A percentile compares a stretch with the other conserved stretches of the same genome.
These are phyloP conservation scores for Tetracladium marchalianum DNA, from an alignment of 495 filamentous ascomycete species.

Conservation along the genomic window DNA sequence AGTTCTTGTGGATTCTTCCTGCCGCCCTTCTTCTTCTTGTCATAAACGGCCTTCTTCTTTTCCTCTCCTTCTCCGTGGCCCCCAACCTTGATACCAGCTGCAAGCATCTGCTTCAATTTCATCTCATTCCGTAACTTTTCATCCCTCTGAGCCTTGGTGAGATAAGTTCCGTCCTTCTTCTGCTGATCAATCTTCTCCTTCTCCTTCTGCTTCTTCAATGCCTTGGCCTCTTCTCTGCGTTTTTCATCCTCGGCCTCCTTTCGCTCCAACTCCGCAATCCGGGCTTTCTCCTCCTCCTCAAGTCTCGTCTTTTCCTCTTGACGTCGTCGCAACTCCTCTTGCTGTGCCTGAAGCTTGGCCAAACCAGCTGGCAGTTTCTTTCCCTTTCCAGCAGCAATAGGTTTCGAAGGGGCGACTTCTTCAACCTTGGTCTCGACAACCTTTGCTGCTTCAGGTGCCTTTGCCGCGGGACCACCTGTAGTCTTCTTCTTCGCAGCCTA, in stretches of 20 bases:
- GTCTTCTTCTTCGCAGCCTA: conserved; percentile 65
- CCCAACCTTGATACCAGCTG: conserved; percentile 72
- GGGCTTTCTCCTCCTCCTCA: conserved; percentile 64
- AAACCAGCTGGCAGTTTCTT: conserved; percentile 85
- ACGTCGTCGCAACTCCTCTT: conserved; percentile 64
- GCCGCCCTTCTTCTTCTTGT: conserved; percentile 60
- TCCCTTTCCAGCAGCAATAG: conserved; percentile 59
- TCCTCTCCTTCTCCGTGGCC: conserved; percentile 50
- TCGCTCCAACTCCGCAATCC: conserved; percentile 58
- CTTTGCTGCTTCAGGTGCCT: conserved; percentile 35
- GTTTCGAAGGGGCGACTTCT: conserved; percentile 18
- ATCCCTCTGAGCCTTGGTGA: conserved; percentile 90
- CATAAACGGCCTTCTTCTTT: conserved; percentile 60
- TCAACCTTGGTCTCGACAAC: conserved; percentile 26
- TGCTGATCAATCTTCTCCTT: conserved; percentile 92
- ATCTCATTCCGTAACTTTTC: conserved; percentile 72
- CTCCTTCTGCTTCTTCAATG: conserved; percentile 86
- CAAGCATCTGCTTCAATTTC: conserved; percentile 91
- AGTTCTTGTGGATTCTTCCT: conserved; percentile 61
- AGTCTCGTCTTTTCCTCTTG: conserved; percentile 67
- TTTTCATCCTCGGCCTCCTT: conserved; percentile 64
- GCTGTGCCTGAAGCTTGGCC: conserved; percentile 79
- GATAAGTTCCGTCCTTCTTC: conserved; percentile 87
- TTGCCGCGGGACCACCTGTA: conserved; percentile 35
- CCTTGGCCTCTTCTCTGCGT: conserved; percentile 62